These are phyloP conservation scores for Rugonectria rugulosa DNA, from an alignment of 2,329 filamentous ascomycete species.

Conservation along the genomic window DNA sequence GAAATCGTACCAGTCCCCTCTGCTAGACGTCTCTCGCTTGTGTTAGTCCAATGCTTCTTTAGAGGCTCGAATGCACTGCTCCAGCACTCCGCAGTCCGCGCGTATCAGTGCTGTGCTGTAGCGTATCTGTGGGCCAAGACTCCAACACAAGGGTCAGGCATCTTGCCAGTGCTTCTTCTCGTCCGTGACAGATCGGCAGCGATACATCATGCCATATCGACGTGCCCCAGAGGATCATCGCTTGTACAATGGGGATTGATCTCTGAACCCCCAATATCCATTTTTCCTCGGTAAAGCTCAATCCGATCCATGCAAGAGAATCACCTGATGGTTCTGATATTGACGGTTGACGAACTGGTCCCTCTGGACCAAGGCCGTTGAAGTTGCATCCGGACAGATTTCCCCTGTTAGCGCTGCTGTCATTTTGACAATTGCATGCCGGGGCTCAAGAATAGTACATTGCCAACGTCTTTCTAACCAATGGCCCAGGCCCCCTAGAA, in stretches of 20 bases:
- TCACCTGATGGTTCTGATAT: neutral
- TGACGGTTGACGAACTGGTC: neutral
- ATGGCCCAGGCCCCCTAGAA: neutral
- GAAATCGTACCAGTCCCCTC: neutral
- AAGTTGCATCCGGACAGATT: neutral
- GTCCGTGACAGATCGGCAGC: neutral
- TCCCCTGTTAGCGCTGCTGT: neutral
- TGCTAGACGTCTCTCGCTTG: neutral
- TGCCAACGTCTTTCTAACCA: neutral
- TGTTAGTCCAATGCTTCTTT: too few species aligned
- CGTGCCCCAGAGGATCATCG: neutral
- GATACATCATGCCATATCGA: constrained; percentile 1
- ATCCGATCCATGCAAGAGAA: neutral
- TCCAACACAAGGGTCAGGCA: neutral
- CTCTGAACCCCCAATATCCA: neutral
- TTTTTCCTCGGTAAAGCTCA: neutral
- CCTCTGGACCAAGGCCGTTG: neutral
- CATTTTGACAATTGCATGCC: neutral
- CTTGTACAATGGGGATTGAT: neutral
- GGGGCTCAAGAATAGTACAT: neutral
- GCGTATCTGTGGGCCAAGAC: neutral
- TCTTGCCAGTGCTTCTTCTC: neutral
- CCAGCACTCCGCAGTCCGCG: neutral
- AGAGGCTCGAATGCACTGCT: too few species aligned
- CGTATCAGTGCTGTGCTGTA: neutral